phyloP scores from a whole-genome alignment of 140 eudicot genomes.

The Stevia rebaudiana region DNA sequence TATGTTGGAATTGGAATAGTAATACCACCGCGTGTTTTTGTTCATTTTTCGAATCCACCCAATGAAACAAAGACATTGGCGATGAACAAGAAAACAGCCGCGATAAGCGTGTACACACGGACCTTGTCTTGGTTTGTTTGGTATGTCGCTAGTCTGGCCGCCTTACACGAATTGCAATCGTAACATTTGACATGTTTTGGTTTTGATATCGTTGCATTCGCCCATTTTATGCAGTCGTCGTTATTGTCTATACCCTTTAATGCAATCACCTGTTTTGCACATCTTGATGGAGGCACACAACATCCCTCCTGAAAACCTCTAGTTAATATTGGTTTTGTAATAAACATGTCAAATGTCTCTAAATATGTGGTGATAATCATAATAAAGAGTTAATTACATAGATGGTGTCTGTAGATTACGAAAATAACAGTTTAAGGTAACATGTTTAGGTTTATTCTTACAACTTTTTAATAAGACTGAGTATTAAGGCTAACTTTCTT shows the following conservation, averaged over 20 bases:
- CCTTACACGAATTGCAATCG: constrained; percentile 33
- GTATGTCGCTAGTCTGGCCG: constrained; percentile 36
- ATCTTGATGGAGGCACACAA: constrained; percentile 34
- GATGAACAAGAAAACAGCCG: constrained; percentile 26
- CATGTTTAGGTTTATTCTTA: too few species aligned
- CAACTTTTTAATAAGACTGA: too few species aligned
- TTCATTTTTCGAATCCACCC: constrained; percentile 27
- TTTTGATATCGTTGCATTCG: constrained; percentile 21
- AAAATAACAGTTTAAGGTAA: too few species aligned
- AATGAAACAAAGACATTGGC: constrained; percentile 24
- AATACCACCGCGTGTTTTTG: constrained; percentile 4
- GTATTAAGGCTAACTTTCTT: too few species aligned
- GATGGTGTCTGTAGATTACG: too few species aligned
- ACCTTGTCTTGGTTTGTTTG: constrained; percentile 30
- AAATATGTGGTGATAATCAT: too few species aligned
- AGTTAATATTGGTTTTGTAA: not conserved
- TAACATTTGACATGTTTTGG: constrained; percentile 23
- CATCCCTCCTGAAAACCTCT: constrained; percentile 34
- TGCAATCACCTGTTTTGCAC: constrained; percentile 7
- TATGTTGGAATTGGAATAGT: constrained; percentile 17
- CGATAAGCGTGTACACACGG: constrained; percentile 19
- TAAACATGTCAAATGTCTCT: too few species aligned
- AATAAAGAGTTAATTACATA: too few species aligned
- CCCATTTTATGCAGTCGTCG: constrained; percentile 33
- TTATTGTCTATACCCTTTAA: constrained; percentile 11